Conservation (phyloP, 495 filamentous ascomycete species). For the Lasiosphaeria miniovina region DNA sequence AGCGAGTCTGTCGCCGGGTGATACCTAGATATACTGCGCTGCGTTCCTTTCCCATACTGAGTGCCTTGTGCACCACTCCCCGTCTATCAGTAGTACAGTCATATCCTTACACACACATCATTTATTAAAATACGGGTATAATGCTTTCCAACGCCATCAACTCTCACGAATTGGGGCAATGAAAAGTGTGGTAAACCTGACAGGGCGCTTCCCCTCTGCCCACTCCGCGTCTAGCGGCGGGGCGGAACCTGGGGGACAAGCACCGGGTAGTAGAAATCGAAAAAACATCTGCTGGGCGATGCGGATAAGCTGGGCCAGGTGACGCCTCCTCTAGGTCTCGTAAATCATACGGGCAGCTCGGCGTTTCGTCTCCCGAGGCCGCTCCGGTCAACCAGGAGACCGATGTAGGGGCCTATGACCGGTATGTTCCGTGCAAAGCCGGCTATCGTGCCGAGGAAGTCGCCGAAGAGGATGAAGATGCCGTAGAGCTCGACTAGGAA, state of each 20-base stretch:
- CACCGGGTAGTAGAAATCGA: no score
- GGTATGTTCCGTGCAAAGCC: constrained; percentile 83
- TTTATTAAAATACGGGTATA: constrained; percentile 28
- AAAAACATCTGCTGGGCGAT: no score
- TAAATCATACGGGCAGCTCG: constrained; percentile 66
- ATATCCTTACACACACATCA: constrained; percentile 9
- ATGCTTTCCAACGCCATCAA: constrained; percentile 22
- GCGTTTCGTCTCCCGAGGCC: constrained; percentile 65
- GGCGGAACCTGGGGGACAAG: no score
- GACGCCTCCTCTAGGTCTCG: background rate
- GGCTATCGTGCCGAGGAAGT: constrained; percentile 90
- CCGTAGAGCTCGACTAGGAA: constrained; percentile 91
- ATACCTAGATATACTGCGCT: background rate
- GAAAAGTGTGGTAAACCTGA: background rate
- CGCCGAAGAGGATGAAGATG: constrained; percentile 88
- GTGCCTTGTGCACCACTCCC: background rate
- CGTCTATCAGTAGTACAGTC: constrained; percentile 6
- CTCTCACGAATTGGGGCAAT: constrained; percentile 1
- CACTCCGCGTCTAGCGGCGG: no score
- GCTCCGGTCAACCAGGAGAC: constrained; percentile 59
- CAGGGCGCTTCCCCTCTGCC: no score
- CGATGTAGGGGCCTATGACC: constrained; percentile 80
- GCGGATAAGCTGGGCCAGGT: no score
- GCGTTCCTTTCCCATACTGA: background rate
- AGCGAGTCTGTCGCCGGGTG: background rate